phyloP scores from a whole-genome alignment of 345 rosid species.

The Litchi chinensis region DNA sequence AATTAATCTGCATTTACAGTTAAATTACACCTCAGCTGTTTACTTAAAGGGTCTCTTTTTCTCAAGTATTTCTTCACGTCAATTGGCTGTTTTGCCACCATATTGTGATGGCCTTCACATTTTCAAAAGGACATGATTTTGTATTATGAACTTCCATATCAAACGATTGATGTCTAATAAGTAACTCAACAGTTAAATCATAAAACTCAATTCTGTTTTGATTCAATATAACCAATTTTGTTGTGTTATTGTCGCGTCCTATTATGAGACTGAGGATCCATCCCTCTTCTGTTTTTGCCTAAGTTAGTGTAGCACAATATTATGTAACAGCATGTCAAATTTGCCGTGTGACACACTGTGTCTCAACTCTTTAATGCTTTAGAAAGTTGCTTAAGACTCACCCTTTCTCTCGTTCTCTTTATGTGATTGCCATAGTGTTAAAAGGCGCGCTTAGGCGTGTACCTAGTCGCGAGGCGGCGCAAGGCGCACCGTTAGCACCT shows the following conservation, averaged over 20 bases:
- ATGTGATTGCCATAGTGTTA: no score
- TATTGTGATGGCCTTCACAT: background rate
- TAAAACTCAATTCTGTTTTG: background rate
- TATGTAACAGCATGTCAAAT: background rate
- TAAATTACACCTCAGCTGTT: background rate
- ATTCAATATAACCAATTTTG: background rate
- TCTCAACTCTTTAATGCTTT: slow-evolving; percentile 10
- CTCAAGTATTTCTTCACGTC: background rate
- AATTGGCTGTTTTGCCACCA: background rate
- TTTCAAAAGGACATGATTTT: background rate
- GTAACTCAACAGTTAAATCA: background rate
- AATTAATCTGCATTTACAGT: background rate
- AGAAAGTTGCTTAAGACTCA: background rate
- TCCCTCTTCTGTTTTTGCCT: background rate
- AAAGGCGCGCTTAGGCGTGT: no score
- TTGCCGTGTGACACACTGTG: background rate
- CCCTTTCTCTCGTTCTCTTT: background rate
- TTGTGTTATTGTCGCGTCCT: background rate
- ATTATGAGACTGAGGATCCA: background rate
- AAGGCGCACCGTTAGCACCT: no score
- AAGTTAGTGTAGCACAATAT: background rate
- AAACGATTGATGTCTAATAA: background rate
- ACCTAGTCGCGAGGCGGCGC: no score
- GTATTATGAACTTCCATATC: background rate
- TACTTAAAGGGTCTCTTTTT: background rate